Conservation (phyloP, 1,284 basidiomycete genomes). For the Ceratobasidium sp. region DNA sequence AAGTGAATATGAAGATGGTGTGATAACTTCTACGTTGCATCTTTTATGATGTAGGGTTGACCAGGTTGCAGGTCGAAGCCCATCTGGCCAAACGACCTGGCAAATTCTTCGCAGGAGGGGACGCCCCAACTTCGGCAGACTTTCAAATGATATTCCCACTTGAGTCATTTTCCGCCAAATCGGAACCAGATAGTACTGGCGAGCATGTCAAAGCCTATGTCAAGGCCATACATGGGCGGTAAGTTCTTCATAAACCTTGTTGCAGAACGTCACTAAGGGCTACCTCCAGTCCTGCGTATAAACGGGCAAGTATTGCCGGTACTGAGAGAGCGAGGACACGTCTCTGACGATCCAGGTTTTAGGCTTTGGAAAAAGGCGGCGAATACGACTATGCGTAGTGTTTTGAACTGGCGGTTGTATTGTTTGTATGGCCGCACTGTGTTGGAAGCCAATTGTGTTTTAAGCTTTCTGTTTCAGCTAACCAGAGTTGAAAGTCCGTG, state of each 20-base stretch:
- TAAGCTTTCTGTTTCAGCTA: not conserved
- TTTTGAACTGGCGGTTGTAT: not conserved
- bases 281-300: conserved; percentile 40
- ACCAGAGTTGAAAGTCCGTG: not conserved
- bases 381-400: conserved; percentile 46
- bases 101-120: conserved; percentile 59
- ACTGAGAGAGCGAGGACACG: not conserved
- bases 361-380: conserved; percentile 49
- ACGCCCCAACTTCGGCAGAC: conserved; percentile 59
- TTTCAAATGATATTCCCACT: conserved; percentile 60
- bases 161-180: conserved; percentile 51
- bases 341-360: conserved; percentile 13
- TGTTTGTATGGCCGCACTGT: not conserved
- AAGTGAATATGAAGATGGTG: conserved; percentile 41
- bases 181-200: conserved; percentile 49
- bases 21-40: not conserved
- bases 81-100: conserved; percentile 55
- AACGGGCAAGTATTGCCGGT: conserved; percentile 29
- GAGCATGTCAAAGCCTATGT: conserved; percentile 55
- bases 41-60: not conserved
- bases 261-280: not conserved
- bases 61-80: conserved; percentile 56
- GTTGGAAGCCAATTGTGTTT: not conserved
- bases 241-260: conserved; percentile 29
- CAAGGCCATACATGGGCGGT: conserved; percentile 56